These are phyloP conservation scores for Leersia perrieri DNA, from an alignment of 176 grass and related monocot species.

Conservation along the genomic window DNA sequence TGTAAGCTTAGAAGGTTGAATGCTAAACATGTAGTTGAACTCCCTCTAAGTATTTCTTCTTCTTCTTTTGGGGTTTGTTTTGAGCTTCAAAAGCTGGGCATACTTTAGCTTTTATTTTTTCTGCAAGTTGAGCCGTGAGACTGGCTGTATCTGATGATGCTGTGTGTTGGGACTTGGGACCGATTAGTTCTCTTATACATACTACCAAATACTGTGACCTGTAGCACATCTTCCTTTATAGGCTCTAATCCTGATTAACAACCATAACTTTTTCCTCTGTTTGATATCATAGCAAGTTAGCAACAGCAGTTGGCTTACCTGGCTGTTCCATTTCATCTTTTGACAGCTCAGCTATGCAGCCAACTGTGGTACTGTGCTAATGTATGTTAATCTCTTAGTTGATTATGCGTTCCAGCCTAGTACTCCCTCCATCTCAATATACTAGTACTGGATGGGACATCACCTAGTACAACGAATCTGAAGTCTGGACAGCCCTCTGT, in stretches of 20 bases:
- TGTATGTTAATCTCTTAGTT: not conserved
- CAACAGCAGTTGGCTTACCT: not conserved
- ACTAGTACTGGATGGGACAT: too few relatives aligned
- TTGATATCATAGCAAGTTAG: slow-evolving; percentile 13
- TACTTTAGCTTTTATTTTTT: not conserved
- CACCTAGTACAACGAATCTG: too few relatives aligned
- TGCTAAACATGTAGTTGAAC: slow-evolving; percentile 16
- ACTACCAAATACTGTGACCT: not conserved
- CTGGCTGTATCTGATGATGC: not conserved
- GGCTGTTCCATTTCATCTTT: not conserved
- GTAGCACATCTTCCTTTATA: slow-evolving; percentile 1
- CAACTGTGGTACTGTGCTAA: not conserved
- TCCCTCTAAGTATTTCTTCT: slow-evolving; percentile 19
- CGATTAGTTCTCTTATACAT: not conserved
- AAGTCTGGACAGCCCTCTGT: too few relatives aligned
- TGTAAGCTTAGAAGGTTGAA: slow-evolving; percentile 21
- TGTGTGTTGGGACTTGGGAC: not conserved
- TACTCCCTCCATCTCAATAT: too few relatives aligned
- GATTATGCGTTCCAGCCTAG: too few relatives aligned
- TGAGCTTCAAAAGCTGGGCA: not conserved
- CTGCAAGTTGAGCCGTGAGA: not conserved
- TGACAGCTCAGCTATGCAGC: not conserved
- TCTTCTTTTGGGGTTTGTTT: not conserved
- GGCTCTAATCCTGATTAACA: not conserved
- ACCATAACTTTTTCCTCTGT: not conserved